Evolutionary conservation across 2,329 filamentous ascomycete species (phyloP).

Genomic region (Alternaria sp.): DNA sequence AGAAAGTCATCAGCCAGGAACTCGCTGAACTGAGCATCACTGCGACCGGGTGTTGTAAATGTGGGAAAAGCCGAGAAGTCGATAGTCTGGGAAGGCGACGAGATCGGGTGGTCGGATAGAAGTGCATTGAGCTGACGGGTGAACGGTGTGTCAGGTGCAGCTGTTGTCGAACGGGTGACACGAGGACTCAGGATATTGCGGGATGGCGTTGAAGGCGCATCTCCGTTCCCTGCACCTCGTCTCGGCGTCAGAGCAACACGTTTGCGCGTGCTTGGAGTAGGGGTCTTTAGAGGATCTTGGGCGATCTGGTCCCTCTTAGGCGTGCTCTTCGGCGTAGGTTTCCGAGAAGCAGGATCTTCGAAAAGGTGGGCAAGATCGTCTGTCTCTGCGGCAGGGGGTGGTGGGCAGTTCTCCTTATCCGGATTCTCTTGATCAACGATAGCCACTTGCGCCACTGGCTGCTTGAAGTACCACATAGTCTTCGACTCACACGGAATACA

Average conservation of each 20-base stretch:
- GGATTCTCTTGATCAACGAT: constrained; percentile 29
- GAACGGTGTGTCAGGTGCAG: constrained; percentile 60
- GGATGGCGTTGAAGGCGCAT: constrained; percentile 36
- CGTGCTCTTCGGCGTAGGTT: constrained; percentile 63
- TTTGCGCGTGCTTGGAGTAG: constrained; percentile 49
- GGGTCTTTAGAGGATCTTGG: constrained; percentile 54
- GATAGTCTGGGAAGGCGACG: constrained; percentile 38
- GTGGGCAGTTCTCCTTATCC: constrained; percentile 65
- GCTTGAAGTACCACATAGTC: constrained; percentile 23
- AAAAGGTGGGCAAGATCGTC: constrained; percentile 71
- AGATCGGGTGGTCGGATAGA: constrained; percentile 51
- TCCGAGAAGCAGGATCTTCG: constrained; percentile 65
- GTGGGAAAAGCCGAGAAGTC: constrained; percentile 46
- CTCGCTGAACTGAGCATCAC: constrained; percentile 33
- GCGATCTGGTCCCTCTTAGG: constrained; percentile 65
- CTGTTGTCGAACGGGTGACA: constrained; percentile 38
- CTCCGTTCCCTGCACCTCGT: constrained; percentile 23
- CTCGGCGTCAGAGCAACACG: constrained; percentile 46
- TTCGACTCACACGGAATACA: constrained; percentile 29
- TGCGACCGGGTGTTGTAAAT: constrained; percentile 38
- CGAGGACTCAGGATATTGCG: constrained; percentile 46
- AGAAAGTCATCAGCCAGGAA: constrained; percentile 41
- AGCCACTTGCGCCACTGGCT: constrained; percentile 17
- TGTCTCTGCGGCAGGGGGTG: constrained; percentile 44
- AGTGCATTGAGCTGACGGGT: constrained; percentile 69